These are phyloP conservation scores for Saccharomycopsis sp. DNA, from an alignment of 805 yeast species.

Conservation along the genomic window DNA sequence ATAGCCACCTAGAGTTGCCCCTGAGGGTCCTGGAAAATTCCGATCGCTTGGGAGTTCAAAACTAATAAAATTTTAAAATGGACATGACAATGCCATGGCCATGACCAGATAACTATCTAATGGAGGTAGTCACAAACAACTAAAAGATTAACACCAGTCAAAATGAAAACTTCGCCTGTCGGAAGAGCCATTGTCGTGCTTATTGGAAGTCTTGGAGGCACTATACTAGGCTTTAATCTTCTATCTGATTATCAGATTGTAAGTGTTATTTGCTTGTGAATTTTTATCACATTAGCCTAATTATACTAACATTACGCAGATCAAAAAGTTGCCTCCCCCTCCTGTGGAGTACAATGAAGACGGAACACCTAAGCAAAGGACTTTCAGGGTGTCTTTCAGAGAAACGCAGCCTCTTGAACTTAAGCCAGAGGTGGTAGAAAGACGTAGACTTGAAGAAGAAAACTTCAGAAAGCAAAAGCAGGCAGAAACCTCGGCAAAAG, in stretches of 20 bases:
- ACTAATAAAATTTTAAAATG: too few species aligned
- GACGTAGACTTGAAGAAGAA: slow-evolving; percentile 8
- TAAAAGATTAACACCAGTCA: too few species aligned
- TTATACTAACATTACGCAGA: slow-evolving; percentile 24
- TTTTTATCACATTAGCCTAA: background rate
- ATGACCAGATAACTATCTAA: too few species aligned
- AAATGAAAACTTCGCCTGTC: background rate
- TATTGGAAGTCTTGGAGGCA: slow-evolving; percentile 13
- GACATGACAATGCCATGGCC: too few species aligned
- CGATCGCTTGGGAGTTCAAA: too few species aligned
- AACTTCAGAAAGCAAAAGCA: slow-evolving; percentile 10
- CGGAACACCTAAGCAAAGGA: slow-evolving; percentile 33
- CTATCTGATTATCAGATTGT: slow-evolving; percentile 19
- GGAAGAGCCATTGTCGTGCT: slow-evolving; percentile 16
- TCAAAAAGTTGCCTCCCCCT: slow-evolving; percentile 29
- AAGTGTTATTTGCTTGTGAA: slow-evolving; percentile 5
- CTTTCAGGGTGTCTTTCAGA: slow-evolving; percentile 31
- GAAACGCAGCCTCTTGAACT: slow-evolving; percentile 35
- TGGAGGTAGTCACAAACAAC: too few species aligned
- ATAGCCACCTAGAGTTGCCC: too few species aligned
- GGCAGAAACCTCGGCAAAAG: background rate
- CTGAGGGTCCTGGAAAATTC: too few species aligned
- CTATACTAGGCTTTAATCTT: slow-evolving; percentile 11
- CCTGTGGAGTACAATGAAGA: slow-evolving; percentile 36
- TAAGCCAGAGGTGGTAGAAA: slow-evolving; percentile 29